Conservation (phyloP, 495 filamentous ascomycete species). For the Aspergillus homomorphus region DNA sequence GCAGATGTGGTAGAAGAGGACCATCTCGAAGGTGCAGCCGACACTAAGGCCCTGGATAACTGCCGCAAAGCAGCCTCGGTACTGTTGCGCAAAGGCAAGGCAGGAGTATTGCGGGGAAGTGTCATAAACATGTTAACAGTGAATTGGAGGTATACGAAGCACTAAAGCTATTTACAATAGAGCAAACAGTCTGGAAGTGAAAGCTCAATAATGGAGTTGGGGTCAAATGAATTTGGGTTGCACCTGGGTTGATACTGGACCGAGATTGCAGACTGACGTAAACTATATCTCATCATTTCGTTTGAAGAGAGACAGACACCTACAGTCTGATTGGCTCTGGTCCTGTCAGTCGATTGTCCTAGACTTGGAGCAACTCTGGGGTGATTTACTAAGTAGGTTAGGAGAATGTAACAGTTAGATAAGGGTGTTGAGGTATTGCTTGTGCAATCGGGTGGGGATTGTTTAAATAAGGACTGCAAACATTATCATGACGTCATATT, state of each 20-base stretch:
- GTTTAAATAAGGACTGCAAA: not conserved
- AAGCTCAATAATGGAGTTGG: too few relatives aligned
- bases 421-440: too few relatives aligned
- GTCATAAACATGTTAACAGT: not conserved
- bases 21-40: constrained; percentile 11
- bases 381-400: too few relatives aligned
- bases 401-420: too few relatives aligned
- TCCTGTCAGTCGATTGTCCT: not conserved
- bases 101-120: not conserved
- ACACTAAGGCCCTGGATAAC: constrained; percentile 11
- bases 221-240: too few relatives aligned
- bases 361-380: too few relatives aligned
- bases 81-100: not conserved
- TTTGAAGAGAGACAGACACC: not conserved
- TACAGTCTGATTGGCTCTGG: not conserved
- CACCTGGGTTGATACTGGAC: not conserved
- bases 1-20: constrained; percentile 19
- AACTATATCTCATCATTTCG: not conserved
- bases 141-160: not conserved
- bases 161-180: not conserved
- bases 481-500: not conserved
- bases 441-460: not conserved
- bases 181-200: too few relatives aligned
- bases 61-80: constrained; percentile 8
- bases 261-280: not conserved